These are phyloP conservation scores for Globisporangium irregulare DNA, from an alignment of 352 stramenopile species.

Conservation along the genomic window DNA sequence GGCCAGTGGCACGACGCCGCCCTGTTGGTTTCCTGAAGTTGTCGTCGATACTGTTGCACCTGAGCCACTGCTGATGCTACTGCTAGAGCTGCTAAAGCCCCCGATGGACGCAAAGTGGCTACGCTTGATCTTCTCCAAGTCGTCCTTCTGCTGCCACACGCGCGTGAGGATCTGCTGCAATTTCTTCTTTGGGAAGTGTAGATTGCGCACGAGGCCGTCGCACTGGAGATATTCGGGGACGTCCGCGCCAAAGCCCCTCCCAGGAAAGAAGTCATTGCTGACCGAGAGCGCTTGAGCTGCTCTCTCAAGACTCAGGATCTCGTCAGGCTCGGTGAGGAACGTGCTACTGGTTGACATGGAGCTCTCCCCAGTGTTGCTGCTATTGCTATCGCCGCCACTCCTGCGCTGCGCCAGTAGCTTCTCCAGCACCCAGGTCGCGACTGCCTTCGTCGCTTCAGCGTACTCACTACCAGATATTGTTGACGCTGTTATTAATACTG, in stretches of 20 bases:
- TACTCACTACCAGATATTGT: constrained; percentile 2
- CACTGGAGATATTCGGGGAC: constrained; percentile 58
- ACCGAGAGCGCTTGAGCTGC: constrained; percentile 5
- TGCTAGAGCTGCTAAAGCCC: not conserved
- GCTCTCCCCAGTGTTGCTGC: not conserved
- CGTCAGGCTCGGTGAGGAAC: constrained; percentile 56
- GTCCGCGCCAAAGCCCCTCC: constrained; percentile 27
- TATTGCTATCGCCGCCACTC: constrained; percentile 12
- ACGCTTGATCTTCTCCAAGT: constrained; percentile 40
- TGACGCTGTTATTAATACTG: not conserved
- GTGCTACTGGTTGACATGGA: constrained; percentile 4
- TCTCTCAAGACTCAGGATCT: constrained; percentile 17
- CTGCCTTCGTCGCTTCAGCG: constrained; percentile 19
- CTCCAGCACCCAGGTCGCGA: constrained; percentile 17
- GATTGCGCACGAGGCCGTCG: constrained; percentile 58
- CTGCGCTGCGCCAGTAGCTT: constrained; percentile 20
- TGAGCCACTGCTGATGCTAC: not conserved
- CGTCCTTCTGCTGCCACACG: constrained; percentile 62
- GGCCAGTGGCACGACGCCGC: constrained; percentile 20
- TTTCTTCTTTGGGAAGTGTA: constrained; percentile 39
- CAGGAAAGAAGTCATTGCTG: constrained; percentile 34
- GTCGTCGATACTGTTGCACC: not conserved
- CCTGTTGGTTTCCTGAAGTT: not conserved
- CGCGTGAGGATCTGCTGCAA: constrained; percentile 50
- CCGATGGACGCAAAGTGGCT: constrained; percentile 13